Evolutionary conservation across 257 asterid genomes (phyloP).

Genomic region (Salvia splendens): DNA sequence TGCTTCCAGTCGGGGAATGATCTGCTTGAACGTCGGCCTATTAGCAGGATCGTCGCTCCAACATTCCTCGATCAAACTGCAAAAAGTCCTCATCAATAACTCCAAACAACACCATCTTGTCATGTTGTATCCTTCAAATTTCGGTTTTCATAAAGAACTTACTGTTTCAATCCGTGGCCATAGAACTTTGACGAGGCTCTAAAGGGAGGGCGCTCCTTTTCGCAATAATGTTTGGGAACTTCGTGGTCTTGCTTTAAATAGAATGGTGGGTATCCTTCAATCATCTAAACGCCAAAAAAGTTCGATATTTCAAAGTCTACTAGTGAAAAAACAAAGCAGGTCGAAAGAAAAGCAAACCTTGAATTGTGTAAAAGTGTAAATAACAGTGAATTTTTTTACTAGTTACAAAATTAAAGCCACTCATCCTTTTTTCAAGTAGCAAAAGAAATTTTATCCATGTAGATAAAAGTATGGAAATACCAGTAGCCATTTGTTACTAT

Average conservation of each 20-base stretch:
- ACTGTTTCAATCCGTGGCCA: conserved; percentile 85
- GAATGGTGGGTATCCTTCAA: conserved; percentile 86
- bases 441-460: no score
- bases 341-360: conserved; percentile 20
- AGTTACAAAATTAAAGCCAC: no score
- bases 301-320: conserved; percentile 32
- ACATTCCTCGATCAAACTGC: conserved; percentile 87
- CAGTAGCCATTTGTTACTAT: no score
- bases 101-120: no score
- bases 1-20: conserved; percentile 74
- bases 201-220: conserved; percentile 83
- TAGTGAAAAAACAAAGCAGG: conserved; percentile 16
- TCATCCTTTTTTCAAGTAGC: no score
- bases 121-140: background rate
- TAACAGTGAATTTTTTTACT: no score
- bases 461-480: no score
- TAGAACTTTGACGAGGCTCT: conserved; percentile 66
- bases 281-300: conserved; percentile 59
- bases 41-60: conserved; percentile 72
- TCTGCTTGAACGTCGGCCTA: conserved; percentile 84
- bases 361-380: no score
- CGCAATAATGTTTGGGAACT: conserved; percentile 59
- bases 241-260: conserved; percentile 56
- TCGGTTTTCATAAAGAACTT: conserved; percentile 26
- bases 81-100: background rate